A percentile compares a stretch with the other conserved stretches of the same genome.
Evolutionary conservation across 169 alveolate species (phyloP).

Genomic region (Plasmodium falciparum): DNA sequence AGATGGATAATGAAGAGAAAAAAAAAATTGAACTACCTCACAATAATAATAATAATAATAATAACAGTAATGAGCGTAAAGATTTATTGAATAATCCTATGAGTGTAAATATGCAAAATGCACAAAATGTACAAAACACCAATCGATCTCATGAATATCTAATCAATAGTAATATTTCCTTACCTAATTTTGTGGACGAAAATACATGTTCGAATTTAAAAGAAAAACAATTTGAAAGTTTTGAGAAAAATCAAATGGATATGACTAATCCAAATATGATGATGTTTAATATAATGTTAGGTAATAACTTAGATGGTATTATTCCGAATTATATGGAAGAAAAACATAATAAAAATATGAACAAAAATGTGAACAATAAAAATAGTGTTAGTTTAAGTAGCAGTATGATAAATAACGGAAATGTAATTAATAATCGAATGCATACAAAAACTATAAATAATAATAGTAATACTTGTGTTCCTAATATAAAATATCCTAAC

Average conservation of each 20-base stretch:
- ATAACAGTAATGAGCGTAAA: conserved; percentile 13
- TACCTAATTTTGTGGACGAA: conserved; percentile 9
- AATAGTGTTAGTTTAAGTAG: background rate
- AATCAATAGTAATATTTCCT: conserved; percentile 11
- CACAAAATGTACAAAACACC: background rate
- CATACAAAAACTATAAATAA: background rate
- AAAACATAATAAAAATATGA: no score
- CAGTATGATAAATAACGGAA: background rate
- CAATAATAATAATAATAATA: conserved; percentile 14
- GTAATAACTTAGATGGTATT: background rate
- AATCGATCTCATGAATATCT: conserved; percentile 12
- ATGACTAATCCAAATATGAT: background rate
- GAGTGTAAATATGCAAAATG: background rate
- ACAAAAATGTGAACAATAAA: background rate
- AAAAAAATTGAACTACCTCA: conserved; percentile 1
- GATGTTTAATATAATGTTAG: background rate
- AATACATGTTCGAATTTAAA: background rate
- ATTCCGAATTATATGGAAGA: background rate
- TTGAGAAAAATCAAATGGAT: conserved; percentile 22
- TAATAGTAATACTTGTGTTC: background rate
- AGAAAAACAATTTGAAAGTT: no score
- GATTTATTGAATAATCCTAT: conserved; percentile 14
- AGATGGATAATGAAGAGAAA: background rate
- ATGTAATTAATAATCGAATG: background rate
- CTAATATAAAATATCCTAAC: conserved; percentile 8